These are phyloP conservation scores for Ceratobasidium papillatum DNA, from an alignment of 1,284 basidiomycete species.

Conservation along the genomic window DNA sequence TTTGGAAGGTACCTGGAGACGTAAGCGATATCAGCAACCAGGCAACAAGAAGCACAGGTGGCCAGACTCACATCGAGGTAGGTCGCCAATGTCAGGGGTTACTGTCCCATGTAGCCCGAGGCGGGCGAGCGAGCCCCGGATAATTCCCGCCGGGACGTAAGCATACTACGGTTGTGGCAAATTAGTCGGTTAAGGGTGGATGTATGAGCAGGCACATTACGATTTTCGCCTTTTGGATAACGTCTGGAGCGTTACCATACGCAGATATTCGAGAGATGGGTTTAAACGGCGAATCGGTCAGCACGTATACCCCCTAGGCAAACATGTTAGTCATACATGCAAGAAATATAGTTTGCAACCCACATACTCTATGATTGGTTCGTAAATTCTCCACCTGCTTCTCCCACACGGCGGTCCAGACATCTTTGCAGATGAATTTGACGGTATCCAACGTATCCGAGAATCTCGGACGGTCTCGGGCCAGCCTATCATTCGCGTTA, in stretches of 20 bases:
- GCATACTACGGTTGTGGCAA: slow-evolving; percentile 62
- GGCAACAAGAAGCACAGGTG: slow-evolving; percentile 4
- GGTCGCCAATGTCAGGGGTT: slow-evolving; percentile 75
- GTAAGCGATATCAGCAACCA: slow-evolving; percentile 10
- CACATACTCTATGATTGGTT: slow-evolving; percentile 86
- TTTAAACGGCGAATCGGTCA: slow-evolving; percentile 91
- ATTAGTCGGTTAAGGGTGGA: slow-evolving; percentile 7
- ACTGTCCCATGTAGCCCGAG: slow-evolving; percentile 81
- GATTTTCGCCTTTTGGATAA: slow-evolving; percentile 73
- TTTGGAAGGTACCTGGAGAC: slow-evolving; percentile 75
- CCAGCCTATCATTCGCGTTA: slow-evolving; percentile 26
- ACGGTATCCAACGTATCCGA: slow-evolving; percentile 87
- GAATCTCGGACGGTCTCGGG: slow-evolving; percentile 63
- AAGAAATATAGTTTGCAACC: slow-evolving; percentile 55
- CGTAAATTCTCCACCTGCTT: slow-evolving; percentile 96
- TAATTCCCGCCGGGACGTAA: slow-evolving; percentile 80
- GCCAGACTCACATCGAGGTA: slow-evolving; percentile 79
- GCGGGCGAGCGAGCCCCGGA: slow-evolving; percentile 80
- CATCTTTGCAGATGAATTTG: slow-evolving; percentile 96
- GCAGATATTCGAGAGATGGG: slow-evolving; percentile 82
- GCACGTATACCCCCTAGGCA: slow-evolving; percentile 86
- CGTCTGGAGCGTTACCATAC: slow-evolving; percentile 76
- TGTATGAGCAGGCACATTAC: slow-evolving; percentile 54
- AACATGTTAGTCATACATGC: slow-evolving; percentile 37
- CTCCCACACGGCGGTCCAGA: slow-evolving; percentile 89